These are phyloP conservation scores for Penicillium nucicola DNA, from an alignment of 495 filamentous ascomycete genomes.

Conservation along the genomic window DNA sequence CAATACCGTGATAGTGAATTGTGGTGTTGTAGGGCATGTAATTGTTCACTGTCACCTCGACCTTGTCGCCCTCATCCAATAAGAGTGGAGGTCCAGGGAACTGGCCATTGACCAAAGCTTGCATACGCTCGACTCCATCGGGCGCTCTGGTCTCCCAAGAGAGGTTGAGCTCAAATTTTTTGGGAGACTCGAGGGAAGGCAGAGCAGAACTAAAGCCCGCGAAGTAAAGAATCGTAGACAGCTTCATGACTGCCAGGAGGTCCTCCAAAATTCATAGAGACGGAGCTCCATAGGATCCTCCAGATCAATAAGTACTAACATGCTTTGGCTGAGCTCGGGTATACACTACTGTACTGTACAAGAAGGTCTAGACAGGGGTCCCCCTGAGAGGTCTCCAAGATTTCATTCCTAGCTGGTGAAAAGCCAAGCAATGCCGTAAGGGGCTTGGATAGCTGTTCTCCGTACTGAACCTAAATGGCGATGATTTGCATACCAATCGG, in stretches of 20 bases:
- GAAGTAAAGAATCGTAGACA: neutral
- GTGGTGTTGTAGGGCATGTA: conserved; percentile 35
- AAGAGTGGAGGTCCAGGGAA: conserved; percentile 52
- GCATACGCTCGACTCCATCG: conserved; percentile 32
- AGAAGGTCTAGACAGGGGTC: no score
- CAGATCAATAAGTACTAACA: no score
- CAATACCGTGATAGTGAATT: conserved; percentile 39
- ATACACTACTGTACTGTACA: no score
- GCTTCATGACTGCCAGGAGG: neutral
- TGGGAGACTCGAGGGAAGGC: neutral
- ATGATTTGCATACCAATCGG: no score
- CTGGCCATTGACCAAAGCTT: conserved; percentile 53
- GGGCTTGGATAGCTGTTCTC: no score
- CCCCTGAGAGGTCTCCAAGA: no score
- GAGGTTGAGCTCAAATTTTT: conserved; percentile 12
- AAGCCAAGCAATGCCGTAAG: no score
- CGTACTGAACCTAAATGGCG: no score
- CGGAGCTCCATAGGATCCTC: neutral
- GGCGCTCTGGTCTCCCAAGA: conserved; percentile 33
- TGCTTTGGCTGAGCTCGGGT: no score
- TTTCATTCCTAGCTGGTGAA: no score
- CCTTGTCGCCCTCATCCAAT: conserved; percentile 53
- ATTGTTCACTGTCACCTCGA: conserved; percentile 38
- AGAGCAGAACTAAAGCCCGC: neutral
- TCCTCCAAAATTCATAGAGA: neutral